Evolutionary conservation across 2,329 filamentous ascomycete species (phyloP).

Genomic region (Nothophaeocryptopus gaeumannii): DNA sequence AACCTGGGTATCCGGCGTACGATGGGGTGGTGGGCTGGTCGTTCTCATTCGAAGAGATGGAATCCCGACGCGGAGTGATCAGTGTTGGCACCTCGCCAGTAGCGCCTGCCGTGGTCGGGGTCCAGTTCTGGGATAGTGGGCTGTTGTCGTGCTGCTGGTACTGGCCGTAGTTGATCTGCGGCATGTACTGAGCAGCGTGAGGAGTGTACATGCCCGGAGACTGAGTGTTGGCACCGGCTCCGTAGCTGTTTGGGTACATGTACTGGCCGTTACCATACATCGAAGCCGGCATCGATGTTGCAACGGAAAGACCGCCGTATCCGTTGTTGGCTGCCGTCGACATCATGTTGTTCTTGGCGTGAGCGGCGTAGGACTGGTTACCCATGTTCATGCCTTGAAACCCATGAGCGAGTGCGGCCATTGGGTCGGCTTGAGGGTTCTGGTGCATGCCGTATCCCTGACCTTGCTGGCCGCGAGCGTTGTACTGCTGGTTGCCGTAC

Average conservation of each 20-base stretch:
- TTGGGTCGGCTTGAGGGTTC: constrained; percentile 30
- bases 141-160: constrained; percentile 48
- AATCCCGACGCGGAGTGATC: constrained; percentile 52
- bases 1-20: constrained; percentile 41
- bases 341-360: constrained; percentile 37
- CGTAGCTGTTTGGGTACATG: constrained; percentile 33
- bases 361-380: constrained; percentile 34
- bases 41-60: constrained; percentile 53
- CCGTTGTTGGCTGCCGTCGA: constrained; percentile 26
- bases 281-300: constrained; percentile 29
- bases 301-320: constrained; percentile 30
- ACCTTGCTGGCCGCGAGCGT: constrained; percentile 28
- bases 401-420: constrained; percentile 39
- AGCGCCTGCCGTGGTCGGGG: constrained; percentile 41
- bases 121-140: constrained; percentile 48
- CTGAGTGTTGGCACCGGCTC: constrained; percentile 29
- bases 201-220: constrained; percentile 47
- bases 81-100: constrained; percentile 50
- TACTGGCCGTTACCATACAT: constrained; percentile 36
- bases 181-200: constrained; percentile 42
- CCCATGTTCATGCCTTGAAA: constrained; percentile 42
- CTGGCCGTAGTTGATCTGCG: constrained; percentile 42
- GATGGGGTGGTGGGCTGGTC: constrained; percentile 51
- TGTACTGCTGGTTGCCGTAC: constrained; percentile 33
- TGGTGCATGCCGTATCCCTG: constrained; percentile 37